Conservation (phyloP, 768 basidiomycete genomes). For the Xanthoconium purpureum region DNA sequence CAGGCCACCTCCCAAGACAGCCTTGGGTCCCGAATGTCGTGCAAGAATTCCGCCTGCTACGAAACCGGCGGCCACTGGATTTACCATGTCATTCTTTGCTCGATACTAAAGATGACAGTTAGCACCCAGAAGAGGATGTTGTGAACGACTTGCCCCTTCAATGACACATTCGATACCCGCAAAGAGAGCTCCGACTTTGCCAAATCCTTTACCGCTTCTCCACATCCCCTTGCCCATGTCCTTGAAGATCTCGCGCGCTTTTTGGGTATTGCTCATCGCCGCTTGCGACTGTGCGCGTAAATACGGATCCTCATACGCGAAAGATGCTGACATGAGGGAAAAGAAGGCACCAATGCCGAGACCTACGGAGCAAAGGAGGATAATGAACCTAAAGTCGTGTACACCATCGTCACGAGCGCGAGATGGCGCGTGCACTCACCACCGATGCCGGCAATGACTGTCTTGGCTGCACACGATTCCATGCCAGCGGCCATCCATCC, state of each 20-base stretch:
- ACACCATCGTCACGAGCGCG: not conserved
- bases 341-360: slow-evolving; percentile 93
- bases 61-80: slow-evolving; percentile 85
- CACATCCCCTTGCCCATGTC: slow-evolving; percentile 96
- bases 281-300: slow-evolving; percentile 60
- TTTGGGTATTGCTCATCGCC: slow-evolving; percentile 63
- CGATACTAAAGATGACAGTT: slow-evolving; percentile 63
- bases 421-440: slow-evolving; percentile 50
- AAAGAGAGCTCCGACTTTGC: slow-evolving; percentile 89
- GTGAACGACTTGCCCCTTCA: slow-evolving; percentile 71
- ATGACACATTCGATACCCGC: slow-evolving; percentile 96
- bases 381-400: slow-evolving; percentile 4
- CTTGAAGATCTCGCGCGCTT: slow-evolving; percentile 80
- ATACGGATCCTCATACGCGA: slow-evolving; percentile 92
- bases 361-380: slow-evolving; percentile 44
- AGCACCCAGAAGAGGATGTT: not conserved
- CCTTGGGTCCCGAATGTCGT: slow-evolving; percentile 81
- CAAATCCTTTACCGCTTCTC: slow-evolving; percentile 86
- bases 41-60: slow-evolving; percentile 87
- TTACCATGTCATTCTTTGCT: slow-evolving; percentile 92
- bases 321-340: slow-evolving; percentile 92
- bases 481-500: slow-evolving; percentile 64
- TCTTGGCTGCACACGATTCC: slow-evolving; percentile 87
- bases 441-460: slow-evolving; percentile 72
- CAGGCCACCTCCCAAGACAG: slow-evolving; percentile 81